These are phyloP conservation scores for Cubamyces lactineus DNA, from an alignment of 768 basidiomycete species.

Conservation along the genomic window DNA sequence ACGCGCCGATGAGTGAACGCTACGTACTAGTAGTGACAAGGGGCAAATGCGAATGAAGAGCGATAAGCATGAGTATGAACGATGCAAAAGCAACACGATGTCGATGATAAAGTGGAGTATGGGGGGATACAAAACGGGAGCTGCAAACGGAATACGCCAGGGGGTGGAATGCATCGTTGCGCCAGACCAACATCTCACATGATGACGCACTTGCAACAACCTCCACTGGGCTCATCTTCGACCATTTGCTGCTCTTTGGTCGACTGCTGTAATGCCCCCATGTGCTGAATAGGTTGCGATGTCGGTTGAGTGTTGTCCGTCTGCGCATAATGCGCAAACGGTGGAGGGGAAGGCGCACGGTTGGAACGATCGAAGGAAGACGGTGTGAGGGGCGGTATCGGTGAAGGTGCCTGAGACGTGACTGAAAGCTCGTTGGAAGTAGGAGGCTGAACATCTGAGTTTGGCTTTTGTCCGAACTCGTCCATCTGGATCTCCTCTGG, in stretches of 20 bases:
- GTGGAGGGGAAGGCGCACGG: slow-evolving; percentile 56
- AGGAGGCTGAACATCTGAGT: slow-evolving; percentile 18
- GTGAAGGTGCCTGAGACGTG: slow-evolving; percentile 27
- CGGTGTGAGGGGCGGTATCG: slow-evolving; percentile 37
- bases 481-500: slow-evolving; percentile 57
- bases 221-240: slow-evolving; percentile 54
- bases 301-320: slow-evolving; percentile 11
- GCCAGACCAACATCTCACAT: slow-evolving; percentile 57
- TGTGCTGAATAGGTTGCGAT: slow-evolving; percentile 29
- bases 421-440: slow-evolving; percentile 26
- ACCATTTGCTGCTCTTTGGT: slow-evolving; percentile 25
- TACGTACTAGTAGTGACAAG: slow-evolving; percentile 19
- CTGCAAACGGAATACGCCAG: background rate
- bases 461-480: slow-evolving; percentile 57
- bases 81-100: slow-evolving; percentile 2
- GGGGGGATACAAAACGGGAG: background rate
- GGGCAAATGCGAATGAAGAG: slow-evolving; percentile 10
- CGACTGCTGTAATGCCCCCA: slow-evolving; percentile 32
- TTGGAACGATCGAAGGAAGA: slow-evolving; percentile 29
- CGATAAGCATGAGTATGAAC: slow-evolving; percentile 14
- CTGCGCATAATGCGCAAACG: slow-evolving; percentile 60
- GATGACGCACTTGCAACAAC: slow-evolving; percentile 83
- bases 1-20: slow-evolving; percentile 1
- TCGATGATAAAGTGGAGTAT: background rate
- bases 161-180: background rate